Evolutionary conservation across 2,329 filamentous ascomycete genomes (phyloP).

Genomic region (Pestalotiopsis sp.): DNA sequence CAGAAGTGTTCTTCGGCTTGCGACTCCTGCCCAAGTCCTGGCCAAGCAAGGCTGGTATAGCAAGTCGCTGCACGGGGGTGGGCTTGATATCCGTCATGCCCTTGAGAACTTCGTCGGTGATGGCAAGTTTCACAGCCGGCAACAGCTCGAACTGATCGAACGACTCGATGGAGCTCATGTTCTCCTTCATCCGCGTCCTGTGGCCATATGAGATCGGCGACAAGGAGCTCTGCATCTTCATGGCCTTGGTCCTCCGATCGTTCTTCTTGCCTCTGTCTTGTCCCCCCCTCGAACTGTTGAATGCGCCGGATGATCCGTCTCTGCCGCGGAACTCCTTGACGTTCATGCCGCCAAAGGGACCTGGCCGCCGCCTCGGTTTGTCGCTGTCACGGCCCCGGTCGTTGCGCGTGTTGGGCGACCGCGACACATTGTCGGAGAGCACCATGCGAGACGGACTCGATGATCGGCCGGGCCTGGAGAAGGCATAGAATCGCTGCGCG

Average conservation of each 20-base stretch:
- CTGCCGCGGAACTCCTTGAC: conserved; percentile 16
- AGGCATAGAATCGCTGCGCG: conserved; percentile 13
- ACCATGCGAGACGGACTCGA: conserved; percentile 19
- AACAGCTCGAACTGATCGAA: conserved; percentile 84
- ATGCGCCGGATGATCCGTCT: conserved; percentile 25
- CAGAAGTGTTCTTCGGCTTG: conserved; percentile 32
- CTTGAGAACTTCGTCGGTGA: conserved; percentile 74
- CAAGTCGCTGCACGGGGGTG: conserved; percentile 86
- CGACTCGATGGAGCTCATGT: conserved; percentile 66
- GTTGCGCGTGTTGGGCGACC: conserved; percentile 10
- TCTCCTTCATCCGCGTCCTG: conserved; percentile 42
- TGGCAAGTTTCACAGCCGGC: conserved; percentile 70
- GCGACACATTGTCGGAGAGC: conserved; percentile 16
- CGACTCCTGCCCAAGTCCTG: conserved; percentile 44
- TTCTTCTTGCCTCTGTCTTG: conserved; percentile 43
- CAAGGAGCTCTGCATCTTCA: conserved; percentile 91
- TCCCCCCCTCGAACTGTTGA: conserved; percentile 35
- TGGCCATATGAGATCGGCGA: conserved; percentile 76
- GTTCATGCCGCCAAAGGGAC: conserved; percentile 26
- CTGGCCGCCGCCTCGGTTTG: conserved; percentile 13
- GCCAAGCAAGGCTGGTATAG: conserved; percentile 80
- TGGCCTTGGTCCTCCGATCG: conserved; percentile 69
- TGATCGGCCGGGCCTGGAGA: conserved; percentile 3
- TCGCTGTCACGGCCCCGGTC: conserved; percentile 17
- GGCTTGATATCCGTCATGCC: conserved; percentile 77